Percentiles rank a stretch among this genome's conserved stretches.
phyloP scores from a whole-genome alignment of 352 stramenopile species.

The Pythium sukuiense region DNA sequence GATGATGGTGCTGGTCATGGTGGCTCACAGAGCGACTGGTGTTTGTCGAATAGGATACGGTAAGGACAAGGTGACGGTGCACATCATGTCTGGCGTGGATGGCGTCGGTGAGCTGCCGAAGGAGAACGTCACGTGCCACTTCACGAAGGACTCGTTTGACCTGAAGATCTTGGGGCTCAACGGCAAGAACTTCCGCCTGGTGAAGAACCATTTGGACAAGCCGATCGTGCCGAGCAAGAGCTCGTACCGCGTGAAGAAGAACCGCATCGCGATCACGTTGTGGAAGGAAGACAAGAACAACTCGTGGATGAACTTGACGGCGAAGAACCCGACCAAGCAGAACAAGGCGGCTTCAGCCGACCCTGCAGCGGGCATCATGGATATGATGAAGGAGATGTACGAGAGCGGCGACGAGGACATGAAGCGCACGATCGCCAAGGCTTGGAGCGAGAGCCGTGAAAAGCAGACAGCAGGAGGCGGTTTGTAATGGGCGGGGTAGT shows the following conservation, averaged over 20 bases:
- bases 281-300: constrained; percentile 77
- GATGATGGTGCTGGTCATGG: not conserved
- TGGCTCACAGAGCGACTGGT: not conserved
- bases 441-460: constrained; percentile 80
- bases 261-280: constrained; percentile 78
- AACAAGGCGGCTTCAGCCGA: constrained; percentile 55
- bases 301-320: constrained; percentile 80
- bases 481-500: not conserved
- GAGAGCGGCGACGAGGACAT: constrained; percentile 87
- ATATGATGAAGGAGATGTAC: constrained; percentile 94
- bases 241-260: constrained; percentile 83
- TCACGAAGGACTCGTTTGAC: constrained; percentile 82
- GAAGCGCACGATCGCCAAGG: constrained; percentile 89
- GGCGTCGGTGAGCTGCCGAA: constrained; percentile 72
- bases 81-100: constrained; percentile 83
- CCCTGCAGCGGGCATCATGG: constrained; percentile 83
- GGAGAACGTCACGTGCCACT: constrained; percentile 71
- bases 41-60: constrained; percentile 51
- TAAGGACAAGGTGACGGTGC: constrained; percentile 81
- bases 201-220: constrained; percentile 83
- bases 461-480: constrained; percentile 39
- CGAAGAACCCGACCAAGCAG: constrained; percentile 72
- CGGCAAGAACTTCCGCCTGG: constrained; percentile 77
- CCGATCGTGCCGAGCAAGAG: constrained; percentile 76
- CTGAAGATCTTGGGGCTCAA: constrained; percentile 79